Percentiles rank a stretch among this genome's conserved stretches.
phyloP scores from a whole-genome alignment of 805 yeast species.

The Monosporozyma solicola region DNA sequence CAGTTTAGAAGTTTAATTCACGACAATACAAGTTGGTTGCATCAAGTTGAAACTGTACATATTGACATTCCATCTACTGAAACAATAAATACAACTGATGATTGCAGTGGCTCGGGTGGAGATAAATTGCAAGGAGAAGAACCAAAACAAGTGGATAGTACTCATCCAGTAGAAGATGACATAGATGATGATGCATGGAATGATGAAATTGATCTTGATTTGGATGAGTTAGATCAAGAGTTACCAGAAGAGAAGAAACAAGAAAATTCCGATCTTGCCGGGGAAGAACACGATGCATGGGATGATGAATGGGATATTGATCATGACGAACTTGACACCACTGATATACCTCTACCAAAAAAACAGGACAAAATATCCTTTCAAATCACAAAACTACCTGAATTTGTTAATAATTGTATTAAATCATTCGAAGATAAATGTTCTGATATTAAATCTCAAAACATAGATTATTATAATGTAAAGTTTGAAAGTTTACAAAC shows the following conservation, averaged over 20 bases:
- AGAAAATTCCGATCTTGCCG: not conserved
- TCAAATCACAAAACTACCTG: constrained; percentile 16
- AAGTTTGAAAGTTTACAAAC: constrained; percentile 26
- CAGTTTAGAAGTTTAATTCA: constrained; percentile 13
- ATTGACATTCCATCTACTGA: not conserved
- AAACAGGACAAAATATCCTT: not conserved
- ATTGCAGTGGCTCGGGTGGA: constrained; percentile 20
- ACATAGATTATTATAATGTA: constrained; percentile 13
- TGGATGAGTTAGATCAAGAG: constrained; percentile 7
- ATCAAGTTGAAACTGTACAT: not conserved
- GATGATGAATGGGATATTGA: constrained; percentile 13
- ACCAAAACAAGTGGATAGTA: not conserved
- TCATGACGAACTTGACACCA: not conserved
- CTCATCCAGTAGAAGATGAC: constrained; percentile 5
- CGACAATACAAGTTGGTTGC: not conserved
- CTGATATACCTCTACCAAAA: not conserved
- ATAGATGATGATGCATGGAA: constrained; percentile 11
- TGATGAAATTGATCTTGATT: constrained; percentile 15
- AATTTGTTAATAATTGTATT: constrained; percentile 7
- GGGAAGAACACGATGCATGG: constrained; percentile 7
- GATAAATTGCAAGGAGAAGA: constrained; percentile 4
- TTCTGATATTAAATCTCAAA: constrained; percentile 4
- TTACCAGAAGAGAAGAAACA: not conserved
- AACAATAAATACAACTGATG: constrained; percentile 6
- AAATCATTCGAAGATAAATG: constrained; percentile 11